Evolutionary conservation across 2,329 filamentous ascomycete species (phyloP).

Genomic region (Clonostachys sp.): DNA sequence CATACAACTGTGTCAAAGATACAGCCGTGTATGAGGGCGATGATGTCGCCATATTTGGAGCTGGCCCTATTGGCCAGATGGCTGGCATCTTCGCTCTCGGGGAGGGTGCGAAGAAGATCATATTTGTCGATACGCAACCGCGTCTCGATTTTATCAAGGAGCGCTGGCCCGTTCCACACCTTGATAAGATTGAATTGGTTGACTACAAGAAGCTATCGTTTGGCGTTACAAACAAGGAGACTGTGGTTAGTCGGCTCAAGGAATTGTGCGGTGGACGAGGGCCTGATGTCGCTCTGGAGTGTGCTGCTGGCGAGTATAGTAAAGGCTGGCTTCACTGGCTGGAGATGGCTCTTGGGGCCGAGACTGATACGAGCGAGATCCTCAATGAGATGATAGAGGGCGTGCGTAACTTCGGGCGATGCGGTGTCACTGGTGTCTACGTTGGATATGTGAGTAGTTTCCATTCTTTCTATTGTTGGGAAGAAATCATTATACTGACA

Average conservation of each 20-base stretch:
- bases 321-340: slow-evolving; percentile 58
- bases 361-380: slow-evolving; percentile 82
- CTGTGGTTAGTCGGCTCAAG: slow-evolving; percentile 68
- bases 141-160: slow-evolving; percentile 64
- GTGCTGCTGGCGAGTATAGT: slow-evolving; percentile 55
- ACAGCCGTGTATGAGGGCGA: slow-evolving; percentile 76
- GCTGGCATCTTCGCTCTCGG: slow-evolving; percentile 67
- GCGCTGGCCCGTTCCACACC: slow-evolving; percentile 46
- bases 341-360: slow-evolving; percentile 58
- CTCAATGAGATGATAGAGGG: slow-evolving; percentile 75
- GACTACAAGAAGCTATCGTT: slow-evolving; percentile 60
- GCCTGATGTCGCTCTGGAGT: slow-evolving; percentile 71
- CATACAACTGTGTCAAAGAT: slow-evolving; percentile 79
- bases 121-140: slow-evolving; percentile 72
- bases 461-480: neutral
- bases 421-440: slow-evolving; percentile 71
- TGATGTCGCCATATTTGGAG: slow-evolving; percentile 79
- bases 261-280: slow-evolving; percentile 68
- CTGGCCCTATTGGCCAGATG: slow-evolving; percentile 85
- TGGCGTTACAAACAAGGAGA: slow-evolving; percentile 52
- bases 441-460: slow-evolving; percentile 47
- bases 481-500: neutral
- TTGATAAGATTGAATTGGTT: slow-evolving; percentile 57
- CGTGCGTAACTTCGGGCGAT: slow-evolving; percentile 68
- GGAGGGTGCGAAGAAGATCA: slow-evolving; percentile 71